These are phyloP conservation scores for Hippophae rhamnoides DNA, from an alignment of 306 rosid genomes.

Conservation along the genomic window DNA sequence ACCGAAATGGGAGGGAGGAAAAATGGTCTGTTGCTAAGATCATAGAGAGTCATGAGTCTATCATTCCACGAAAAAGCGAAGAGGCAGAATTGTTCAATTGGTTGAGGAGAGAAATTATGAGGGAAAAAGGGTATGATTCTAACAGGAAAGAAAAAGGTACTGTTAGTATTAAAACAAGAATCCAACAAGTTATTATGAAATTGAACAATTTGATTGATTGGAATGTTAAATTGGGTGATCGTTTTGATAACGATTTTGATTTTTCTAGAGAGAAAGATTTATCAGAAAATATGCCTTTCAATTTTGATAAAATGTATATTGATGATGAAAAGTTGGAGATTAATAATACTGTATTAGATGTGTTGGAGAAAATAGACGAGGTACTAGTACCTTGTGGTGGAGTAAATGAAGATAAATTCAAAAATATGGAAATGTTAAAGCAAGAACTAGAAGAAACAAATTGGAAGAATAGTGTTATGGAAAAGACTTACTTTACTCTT, in stretches of 20 bases:
- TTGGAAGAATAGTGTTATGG: conserved; percentile 17
- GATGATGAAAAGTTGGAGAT: conserved; percentile 9
- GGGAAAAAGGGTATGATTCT: conserved; percentile 24
- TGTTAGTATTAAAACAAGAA: conserved; percentile 24
- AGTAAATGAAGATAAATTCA: conserved; percentile 13
- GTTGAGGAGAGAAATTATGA: conserved; percentile 27
- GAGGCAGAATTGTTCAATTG: conserved; percentile 42
- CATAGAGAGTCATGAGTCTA: conserved; percentile 55
- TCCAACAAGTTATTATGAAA: conserved; percentile 30
- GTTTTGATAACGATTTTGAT: conserved; percentile 8
- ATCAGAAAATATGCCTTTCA: conserved; percentile 6
- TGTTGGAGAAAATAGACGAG: conserved; percentile 30
- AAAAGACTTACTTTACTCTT: conserved; percentile 19
- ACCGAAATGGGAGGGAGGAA: conserved; percentile 23
- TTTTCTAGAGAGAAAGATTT: conserved; percentile 13
- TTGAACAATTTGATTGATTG: conserved; percentile 32
- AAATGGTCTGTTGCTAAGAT: conserved; percentile 49
- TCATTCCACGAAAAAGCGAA: conserved; percentile 42
- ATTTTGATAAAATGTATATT: conserved; percentile 5
- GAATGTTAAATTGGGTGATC: conserved; percentile 24
- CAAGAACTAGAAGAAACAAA: conserved; percentile 26
- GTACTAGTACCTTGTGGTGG: conserved; percentile 5
- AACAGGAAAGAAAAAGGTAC: conserved; percentile 30
- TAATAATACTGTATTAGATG: conserved; percentile 20
- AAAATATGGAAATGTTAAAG: conserved; percentile 17